Conservation (phyloP, 2,329 filamentous ascomycete genomes). For the Apiospora aurea region DNA sequence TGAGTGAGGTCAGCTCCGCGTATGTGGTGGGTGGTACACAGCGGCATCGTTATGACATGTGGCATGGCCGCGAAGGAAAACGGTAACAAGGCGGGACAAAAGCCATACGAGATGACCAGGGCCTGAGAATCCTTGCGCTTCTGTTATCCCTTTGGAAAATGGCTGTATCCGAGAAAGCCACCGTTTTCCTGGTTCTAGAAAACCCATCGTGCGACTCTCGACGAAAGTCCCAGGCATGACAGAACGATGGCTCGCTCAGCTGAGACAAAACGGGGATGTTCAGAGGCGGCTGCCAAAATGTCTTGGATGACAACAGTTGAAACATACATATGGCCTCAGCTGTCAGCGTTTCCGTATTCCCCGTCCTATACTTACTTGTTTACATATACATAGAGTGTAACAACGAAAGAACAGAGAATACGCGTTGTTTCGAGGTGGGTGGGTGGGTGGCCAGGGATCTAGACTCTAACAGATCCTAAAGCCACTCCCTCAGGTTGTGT, state of each 20-base stretch:
- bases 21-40: too few relatives aligned
- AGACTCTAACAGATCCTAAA: neutral
- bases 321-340: neutral
- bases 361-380: neutral
- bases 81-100: too few relatives aligned
- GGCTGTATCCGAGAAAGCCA: neutral
- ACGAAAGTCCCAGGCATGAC: neutral
- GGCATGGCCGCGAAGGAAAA: too few relatives aligned
- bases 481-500: neutral
- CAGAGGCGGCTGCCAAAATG: neutral
- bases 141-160: too few relatives aligned
- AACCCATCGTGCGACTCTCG: neutral
- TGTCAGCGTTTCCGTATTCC: neutral
- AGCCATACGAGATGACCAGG: too few relatives aligned
- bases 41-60: too few relatives aligned
- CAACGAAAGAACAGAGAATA: neutral
- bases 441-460: neutral
- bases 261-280: neutral
- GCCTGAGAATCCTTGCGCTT: too few relatives aligned
- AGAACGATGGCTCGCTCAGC: neutral
- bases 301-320: constrained; percentile 17
- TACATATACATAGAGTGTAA: neutral
- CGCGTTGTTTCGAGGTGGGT: neutral
- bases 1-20: too few relatives aligned
- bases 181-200: neutral